Evolutionary conservation across 73 alveolate genomes (phyloP), one percentile per base, ranked within the genome.

Genomic region (Durusdinium trenchii): DNA sequence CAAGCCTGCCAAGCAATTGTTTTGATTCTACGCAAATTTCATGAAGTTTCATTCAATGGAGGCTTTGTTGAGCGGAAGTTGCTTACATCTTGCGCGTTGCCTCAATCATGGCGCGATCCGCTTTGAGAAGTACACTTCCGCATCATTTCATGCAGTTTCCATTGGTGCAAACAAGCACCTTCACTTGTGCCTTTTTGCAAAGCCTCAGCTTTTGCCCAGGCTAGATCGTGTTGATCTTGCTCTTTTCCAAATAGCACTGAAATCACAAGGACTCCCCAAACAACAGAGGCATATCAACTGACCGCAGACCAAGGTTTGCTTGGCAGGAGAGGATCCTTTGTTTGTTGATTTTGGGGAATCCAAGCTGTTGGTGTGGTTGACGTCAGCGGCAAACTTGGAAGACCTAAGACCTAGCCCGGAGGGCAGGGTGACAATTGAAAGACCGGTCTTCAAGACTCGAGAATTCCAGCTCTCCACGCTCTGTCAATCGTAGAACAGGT

Each of bases 341-440:
- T 6, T 71, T 3, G 5, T 71, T 71, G 9, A 40, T 10, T 28
- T 32, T 79, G 64, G 90, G 46, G 90, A 79, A 79, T 79, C 90
- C 48, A 45, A 67, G 81, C 81, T n/a, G 93, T 51, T 83, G 93
- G 73, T 43, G 93, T 83, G 73, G 93, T 83, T 83, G 93, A 83
- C 73, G 9, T 81, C 93, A 50, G 93, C 93, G 93, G 62, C 48
- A 50, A 83, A 73, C 32, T 28, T 28, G 93, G 73, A 83, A 83
- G 93, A 83, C 93, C 93, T 35, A 36, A 83, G 73, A 79, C 69
- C 90, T 79, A 10, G 87, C 87, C 87, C 87, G 14, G 87, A 76
- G 87, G 87, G 87, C 87, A 76, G 62, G 48, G 38, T 69, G 87
- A 54, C 40, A 76, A 60, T 23, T 60, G 30, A 1, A 60, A 1